Conservation (phyloP, 164 flowering plant species). For the Kalanchoe fedtschenkoi region DNA sequence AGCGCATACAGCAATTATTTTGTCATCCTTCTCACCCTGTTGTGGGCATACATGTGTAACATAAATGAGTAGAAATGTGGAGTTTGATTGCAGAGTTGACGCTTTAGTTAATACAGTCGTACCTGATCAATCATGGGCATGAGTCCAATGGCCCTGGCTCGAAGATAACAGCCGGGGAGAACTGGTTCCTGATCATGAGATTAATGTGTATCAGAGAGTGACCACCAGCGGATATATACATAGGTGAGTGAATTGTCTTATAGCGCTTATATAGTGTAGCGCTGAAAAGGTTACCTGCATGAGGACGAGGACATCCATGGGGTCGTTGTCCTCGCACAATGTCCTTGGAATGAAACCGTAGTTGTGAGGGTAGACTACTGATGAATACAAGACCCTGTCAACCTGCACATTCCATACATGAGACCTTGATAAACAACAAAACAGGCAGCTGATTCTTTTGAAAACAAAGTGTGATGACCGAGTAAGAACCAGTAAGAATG, state of each 20-base stretch:
- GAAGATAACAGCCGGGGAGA: slow-evolving; percentile 73
- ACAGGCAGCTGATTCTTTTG: too few species aligned
- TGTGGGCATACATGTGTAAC: not conserved
- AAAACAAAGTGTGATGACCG: too few species aligned
- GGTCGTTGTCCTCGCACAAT: slow-evolving; percentile 85
- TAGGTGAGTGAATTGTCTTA: not conserved
- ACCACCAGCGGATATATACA: not conserved
- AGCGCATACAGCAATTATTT: slow-evolving; percentile 9
- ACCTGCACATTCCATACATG: slow-evolving; percentile 37
- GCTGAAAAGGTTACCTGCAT: slow-evolving; percentile 99
- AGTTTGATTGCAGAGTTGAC: too few species aligned
- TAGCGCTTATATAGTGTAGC: not conserved
- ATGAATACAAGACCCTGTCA: slow-evolving; percentile 82
- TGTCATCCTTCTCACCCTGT: slow-evolving; percentile 7
- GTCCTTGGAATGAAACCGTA: slow-evolving; percentile 94
- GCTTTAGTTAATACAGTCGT: slow-evolving; percentile 25
- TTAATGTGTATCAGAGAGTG: not conserved
- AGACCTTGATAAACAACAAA: not conserved
- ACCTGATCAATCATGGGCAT: slow-evolving; percentile 96
- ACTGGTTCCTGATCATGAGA: slow-evolving; percentile 48
- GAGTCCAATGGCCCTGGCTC: slow-evolving; percentile 74
- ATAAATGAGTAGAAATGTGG: not conserved
- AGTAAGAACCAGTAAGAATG: not conserved
- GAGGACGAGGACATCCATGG: slow-evolving; percentile 73
- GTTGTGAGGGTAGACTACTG: slow-evolving; percentile 93